These are phyloP conservation scores for Podospora conica DNA, from an alignment of 495 filamentous ascomycete genomes.

Conservation along the genomic window DNA sequence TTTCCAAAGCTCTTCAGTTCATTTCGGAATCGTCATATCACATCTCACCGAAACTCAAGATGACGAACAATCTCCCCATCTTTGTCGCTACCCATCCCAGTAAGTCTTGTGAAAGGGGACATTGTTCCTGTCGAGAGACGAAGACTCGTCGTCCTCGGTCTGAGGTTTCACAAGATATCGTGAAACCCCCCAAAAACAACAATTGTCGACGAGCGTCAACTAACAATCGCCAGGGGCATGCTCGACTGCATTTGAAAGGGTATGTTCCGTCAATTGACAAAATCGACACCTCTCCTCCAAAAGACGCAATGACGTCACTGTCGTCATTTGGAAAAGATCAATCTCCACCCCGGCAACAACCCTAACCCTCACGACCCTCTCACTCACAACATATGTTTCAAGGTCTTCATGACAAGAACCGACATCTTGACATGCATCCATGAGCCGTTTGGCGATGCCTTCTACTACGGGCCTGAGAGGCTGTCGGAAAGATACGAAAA, in stretches of 20 bases:
- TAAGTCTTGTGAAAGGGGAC: background rate
- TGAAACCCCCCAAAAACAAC: background rate
- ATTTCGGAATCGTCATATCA: background rate
- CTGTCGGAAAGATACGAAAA: constrained; percentile 68
- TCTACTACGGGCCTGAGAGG: constrained; percentile 89
- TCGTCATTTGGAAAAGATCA: background rate
- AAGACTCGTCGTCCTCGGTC: background rate
- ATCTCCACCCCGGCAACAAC: background rate
- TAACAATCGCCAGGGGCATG: constrained; percentile 52
- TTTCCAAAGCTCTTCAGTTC: too few species aligned
- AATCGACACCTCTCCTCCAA: background rate
- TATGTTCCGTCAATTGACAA: constrained; percentile 33
- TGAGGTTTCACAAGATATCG: background rate
- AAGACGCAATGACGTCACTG: background rate
- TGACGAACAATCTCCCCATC: constrained; percentile 69
- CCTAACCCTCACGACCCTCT: background rate
- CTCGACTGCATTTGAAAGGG: constrained; percentile 93
- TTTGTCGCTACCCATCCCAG: constrained; percentile 85
- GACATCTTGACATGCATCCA: constrained; percentile 78
- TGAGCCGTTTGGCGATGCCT: constrained; percentile 95
- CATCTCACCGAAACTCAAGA: constrained; percentile 24
- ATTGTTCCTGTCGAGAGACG: background rate
- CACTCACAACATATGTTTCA: background rate
- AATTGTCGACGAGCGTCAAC: background rate
- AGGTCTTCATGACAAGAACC: constrained; percentile 93